These are phyloP conservation scores for Mycena leptocephala DNA, from an alignment of 768 basidiomycete species.

Conservation along the genomic window DNA sequence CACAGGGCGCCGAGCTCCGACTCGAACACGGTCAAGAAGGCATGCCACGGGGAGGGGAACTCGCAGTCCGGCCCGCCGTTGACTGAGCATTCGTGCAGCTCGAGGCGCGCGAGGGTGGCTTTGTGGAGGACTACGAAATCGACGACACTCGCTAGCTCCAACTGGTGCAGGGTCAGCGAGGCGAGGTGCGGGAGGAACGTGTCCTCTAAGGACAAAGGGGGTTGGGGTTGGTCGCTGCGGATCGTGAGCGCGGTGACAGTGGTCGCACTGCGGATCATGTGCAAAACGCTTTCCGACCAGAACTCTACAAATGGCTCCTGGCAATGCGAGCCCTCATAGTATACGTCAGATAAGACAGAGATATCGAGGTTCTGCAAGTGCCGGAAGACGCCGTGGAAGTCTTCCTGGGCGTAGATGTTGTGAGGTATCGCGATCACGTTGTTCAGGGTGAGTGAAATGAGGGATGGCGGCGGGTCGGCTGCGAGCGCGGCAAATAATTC, in stretches of 20 bases:
- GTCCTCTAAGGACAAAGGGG: not conserved
- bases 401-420: not conserved
- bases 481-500: conserved; percentile 19
- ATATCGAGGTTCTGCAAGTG: not conserved
- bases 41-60: conserved; percentile 22
- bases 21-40: conserved; percentile 3
- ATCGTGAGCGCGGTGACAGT: conserved; percentile 3
- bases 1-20: not conserved
- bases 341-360: not conserved
- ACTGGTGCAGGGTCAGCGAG: not conserved
- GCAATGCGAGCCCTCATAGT: not conserved
- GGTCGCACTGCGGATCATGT: not conserved
- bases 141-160: conserved; percentile 10
- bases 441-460: not conserved
- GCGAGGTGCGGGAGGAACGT: conserved; percentile 2
- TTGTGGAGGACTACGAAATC: conserved; percentile 24
- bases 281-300: not conserved
- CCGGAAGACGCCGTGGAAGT: conserved; percentile 15
- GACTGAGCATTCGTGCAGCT: conserved; percentile 14
- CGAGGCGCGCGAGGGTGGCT: conserved; percentile 15
- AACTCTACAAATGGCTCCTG: not conserved
- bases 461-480: not conserved
- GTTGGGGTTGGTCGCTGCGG: not conserved
- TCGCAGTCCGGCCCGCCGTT: not conserved
- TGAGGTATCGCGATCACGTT: conserved; percentile 18